Evolutionary conservation across 2,329 filamentous ascomycete species (phyloP).

Genomic region (Phyllosticta citribraziliensis): DNA sequence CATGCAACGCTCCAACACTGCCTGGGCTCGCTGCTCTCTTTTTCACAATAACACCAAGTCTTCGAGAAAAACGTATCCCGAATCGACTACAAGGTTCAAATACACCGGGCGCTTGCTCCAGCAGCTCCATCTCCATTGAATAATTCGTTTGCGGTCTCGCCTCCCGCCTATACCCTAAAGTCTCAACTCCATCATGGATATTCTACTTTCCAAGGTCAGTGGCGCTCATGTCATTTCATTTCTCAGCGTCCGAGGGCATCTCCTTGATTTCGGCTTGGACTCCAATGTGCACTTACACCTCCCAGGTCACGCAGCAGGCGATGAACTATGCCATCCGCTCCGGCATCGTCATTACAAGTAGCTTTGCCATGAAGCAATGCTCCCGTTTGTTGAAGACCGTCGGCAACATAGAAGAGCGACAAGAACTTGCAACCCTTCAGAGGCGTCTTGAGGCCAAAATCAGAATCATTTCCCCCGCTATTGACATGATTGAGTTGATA

Average conservation of each 20-base stretch:
- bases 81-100: background rate
- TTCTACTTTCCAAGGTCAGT: constrained; percentile 48
- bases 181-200: constrained; percentile 56
- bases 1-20: background rate
- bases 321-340: constrained; percentile 86
- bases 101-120: background rate
- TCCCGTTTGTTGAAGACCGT: constrained; percentile 44
- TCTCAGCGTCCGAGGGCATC: no score
- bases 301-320: constrained; percentile 61
- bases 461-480: constrained; percentile 79
- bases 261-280: background rate
- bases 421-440: constrained; percentile 65
- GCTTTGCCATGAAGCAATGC: constrained; percentile 76
- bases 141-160: background rate
- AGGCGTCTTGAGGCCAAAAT: constrained; percentile 76
- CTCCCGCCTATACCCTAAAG: background rate
- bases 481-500: constrained; percentile 86
- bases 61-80: background rate
- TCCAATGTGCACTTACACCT: constrained; percentile 5
- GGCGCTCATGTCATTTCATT: background rate
- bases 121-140: background rate
- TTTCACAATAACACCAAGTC: background rate
- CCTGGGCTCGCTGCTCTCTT: background rate
- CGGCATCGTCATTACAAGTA: constrained; percentile 75
- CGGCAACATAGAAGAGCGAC: constrained; percentile 36